Base-by-base conservation (phyloP, 352 stramenopile species). In the Globisporangium nagaii region DNA sequence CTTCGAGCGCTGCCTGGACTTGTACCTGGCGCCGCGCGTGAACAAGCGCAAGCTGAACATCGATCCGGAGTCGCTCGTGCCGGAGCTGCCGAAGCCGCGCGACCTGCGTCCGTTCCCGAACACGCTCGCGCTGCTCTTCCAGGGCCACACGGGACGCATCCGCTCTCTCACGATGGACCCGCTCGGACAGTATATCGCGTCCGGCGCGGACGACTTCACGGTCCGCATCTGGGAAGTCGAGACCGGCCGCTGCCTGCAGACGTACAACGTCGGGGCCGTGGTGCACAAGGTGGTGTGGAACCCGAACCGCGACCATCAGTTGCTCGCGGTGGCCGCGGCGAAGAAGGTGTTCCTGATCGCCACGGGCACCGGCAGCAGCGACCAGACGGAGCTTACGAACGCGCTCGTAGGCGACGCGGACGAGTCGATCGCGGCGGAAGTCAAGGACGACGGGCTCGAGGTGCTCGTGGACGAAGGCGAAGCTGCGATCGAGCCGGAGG, bases 1-100 rank as follows among this genome's bases (percentile, higher is more conserved):
- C n/a, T 99, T 99, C 70, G 97, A 99, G 68, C 86, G 98, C 11
- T 99, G 98, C 70, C 75, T 99, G 19, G 98, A 99, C 83, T 77
- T 99, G 34, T 99, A 99, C 76, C 70, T 99, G 27, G 98, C 91
- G 51, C 97, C 98, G 35, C 90, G 98, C 60, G 81, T 93, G 39
- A 95, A 93, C 74, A 95, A 99, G 79, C 85, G 91, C 48, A 94
- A 97, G 49, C 79, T 99, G 56, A 99, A 98, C 69, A 99, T 99
- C 66, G 96, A 99, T 74, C 97, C 97, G 0, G 90, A 98, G 53
- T 95, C 82, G 50, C 78, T 98, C 30, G 85, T 98, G 37, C 98
- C 98, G 0, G 80, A 98, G 60, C 79, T 99, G 41, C 98, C 98
- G 0, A 97, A 97, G 57, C 93, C 97, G 9, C 87, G 83, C 50